Evolutionary conservation across 2,329 filamentous ascomycete genomes (phyloP).

Genomic region (Xylariaceae sp.): DNA sequence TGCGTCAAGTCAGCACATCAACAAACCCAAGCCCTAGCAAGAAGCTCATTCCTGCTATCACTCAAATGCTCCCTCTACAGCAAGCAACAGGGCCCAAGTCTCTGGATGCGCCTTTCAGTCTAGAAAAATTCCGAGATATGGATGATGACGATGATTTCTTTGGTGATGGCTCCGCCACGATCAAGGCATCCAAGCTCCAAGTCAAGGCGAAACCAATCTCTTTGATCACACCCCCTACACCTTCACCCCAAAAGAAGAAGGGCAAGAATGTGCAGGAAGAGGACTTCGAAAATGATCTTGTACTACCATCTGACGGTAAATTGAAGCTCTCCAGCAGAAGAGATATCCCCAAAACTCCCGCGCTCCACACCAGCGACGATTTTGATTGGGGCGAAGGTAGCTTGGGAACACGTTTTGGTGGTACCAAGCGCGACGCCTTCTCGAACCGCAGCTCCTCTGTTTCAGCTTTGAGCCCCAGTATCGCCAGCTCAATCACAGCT

Average conservation of each 20-base stretch:
- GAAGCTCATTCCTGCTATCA: constrained; percentile 22
- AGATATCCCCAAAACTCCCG: constrained; percentile 61
- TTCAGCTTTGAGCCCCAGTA: constrained; percentile 86
- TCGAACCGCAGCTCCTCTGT: constrained; percentile 82
- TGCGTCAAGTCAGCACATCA: constrained; percentile 64
- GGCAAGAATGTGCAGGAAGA: constrained; percentile 52
- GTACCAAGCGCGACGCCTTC: constrained; percentile 73
- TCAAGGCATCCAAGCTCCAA: constrained; percentile 57
- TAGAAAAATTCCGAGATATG: constrained; percentile 62
- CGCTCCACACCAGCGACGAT: constrained; percentile 61
- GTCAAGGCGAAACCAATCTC: constrained; percentile 28
- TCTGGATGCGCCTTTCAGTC: constrained; percentile 47
- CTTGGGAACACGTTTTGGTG: constrained; percentile 83
- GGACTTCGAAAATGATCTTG: constrained; percentile 69
- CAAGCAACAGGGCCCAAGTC: constrained; percentile 33
- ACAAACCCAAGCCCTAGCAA: constrained; percentile 51
- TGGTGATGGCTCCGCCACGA: constrained; percentile 60
- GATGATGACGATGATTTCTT: constrained; percentile 60
- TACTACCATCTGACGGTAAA: constrained; percentile 64
- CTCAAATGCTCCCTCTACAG: constrained; percentile 28
- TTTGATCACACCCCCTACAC: constrained; percentile 54
- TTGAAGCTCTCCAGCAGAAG: constrained; percentile 59
- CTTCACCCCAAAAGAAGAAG: constrained; percentile 49
- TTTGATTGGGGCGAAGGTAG: constrained; percentile 94
- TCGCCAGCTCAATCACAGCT: constrained; percentile 83